phyloP scores from a whole-genome alignment of 768 basidiomycete genomes.

The Mrakia frigida region DNA sequence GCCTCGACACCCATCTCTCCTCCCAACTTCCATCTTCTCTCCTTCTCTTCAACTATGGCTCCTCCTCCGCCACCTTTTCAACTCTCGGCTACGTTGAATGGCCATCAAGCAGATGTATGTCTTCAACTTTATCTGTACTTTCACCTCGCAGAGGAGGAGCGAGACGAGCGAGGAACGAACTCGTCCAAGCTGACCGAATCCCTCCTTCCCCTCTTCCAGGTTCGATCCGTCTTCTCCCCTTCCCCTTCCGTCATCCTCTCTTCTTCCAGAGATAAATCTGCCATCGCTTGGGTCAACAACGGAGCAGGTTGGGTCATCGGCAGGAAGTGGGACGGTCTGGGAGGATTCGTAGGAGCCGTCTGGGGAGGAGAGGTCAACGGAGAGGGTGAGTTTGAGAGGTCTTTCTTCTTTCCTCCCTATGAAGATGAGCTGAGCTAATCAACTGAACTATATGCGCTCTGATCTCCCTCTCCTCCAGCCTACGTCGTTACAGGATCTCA shows the following conservation, averaged over 20 bases:
- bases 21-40: neutral
- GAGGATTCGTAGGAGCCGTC: constrained; percentile 63
- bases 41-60: neutral
- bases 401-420: constrained; percentile 20
- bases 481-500: constrained; percentile 83
- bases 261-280: constrained; percentile 84
- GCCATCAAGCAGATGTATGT: constrained; percentile 23
- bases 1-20: neutral
- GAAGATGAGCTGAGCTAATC: no score
- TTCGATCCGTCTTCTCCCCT: constrained; percentile 73
- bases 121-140: no score
- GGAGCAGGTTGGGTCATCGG: constrained; percentile 51
- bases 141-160: no score
- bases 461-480: constrained; percentile 51
- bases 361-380: constrained; percentile 65
- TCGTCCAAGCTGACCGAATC: neutral
- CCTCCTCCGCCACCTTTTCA: constrained; percentile 19
- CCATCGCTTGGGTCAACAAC: constrained; percentile 66
- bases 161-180: neutral
- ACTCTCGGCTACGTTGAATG: constrained; percentile 12
- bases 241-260: constrained; percentile 74
- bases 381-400: constrained; percentile 40
- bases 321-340: constrained; percentile 38
- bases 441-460: neutral
- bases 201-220: constrained; percentile 50